Evolutionary conservation across 2,329 filamentous ascomycete genomes (phyloP), one percentile per base, ranked within the genome.

Genomic region (Ophiostoma populinum): DNA sequence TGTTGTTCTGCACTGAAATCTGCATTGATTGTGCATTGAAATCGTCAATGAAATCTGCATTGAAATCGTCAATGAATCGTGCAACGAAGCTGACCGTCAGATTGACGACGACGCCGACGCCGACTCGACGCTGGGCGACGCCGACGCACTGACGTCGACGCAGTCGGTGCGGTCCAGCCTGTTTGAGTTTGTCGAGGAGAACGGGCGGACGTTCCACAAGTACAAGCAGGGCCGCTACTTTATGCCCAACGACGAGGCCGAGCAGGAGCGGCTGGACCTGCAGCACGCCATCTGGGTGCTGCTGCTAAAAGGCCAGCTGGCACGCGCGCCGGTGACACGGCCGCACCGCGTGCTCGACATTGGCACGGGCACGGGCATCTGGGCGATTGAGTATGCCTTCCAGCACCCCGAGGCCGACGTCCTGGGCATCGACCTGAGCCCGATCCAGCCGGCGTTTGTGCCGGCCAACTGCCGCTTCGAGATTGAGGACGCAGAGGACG

Each of bases 401-500:
- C 24, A 50, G 7, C 54, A 60, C 19, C 59, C 59, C 18, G 42
- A 51, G 41, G 57, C 43, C 45, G 54, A 41, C 54, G 66, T 43
- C 3, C 54, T 56, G 25, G 63, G 63, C 31, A 61, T 57, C 6
- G 63, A 68, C 46, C 51, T 68, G 2, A 65, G 61, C 24, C 62
- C 63, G 3, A 63, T 66, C 24, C 64, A 67, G 43, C 62, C 63
- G 5, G 50, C 48, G 25, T 45, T 66, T 47, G 62, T 75, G 0
- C 70, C 72, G 0, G 58, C 62, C 12, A 79, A 78, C 45, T 69
- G 74, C 35, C 63, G 65, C 40, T 79, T 77, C 38, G 61, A 75
- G 36, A 62, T 77, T 25, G 73, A 78, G 48, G 71, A 79, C 42
- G 62, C 70, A 22, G 67, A 68, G 42, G 58, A 51, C 13, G 49